phyloP scores from a whole-genome alignment of 2,329 filamentous ascomycete genomes.

The Paracorniculantispora psalliotae region DNA sequence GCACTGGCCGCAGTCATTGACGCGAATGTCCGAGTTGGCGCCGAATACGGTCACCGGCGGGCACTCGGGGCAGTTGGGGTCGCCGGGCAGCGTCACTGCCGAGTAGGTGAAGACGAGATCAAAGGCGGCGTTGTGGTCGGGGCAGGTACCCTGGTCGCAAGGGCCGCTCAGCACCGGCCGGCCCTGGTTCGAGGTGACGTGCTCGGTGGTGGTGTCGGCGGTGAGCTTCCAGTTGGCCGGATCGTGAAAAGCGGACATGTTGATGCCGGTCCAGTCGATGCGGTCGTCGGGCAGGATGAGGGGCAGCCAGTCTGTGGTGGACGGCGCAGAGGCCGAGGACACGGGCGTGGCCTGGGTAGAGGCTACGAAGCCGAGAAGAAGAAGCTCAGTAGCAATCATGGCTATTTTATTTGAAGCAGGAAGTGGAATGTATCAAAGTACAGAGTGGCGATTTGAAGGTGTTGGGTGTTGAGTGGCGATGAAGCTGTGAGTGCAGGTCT shows the following conservation, averaged over 20 bases:
- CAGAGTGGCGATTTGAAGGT: not conserved
- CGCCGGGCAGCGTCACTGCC: not conserved
- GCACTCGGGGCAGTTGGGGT: constrained; percentile 1
- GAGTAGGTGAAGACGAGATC: constrained; percentile 14
- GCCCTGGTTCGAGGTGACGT: not conserved
- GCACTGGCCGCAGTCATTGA: constrained; percentile 12
- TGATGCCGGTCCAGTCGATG: constrained; percentile 3
- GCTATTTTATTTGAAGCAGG: not conserved
- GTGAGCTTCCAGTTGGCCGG: not conserved
- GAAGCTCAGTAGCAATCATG: not conserved
- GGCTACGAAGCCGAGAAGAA: not conserved
- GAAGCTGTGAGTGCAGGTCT: no score
- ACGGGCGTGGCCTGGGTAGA: not conserved
- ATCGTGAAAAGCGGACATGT: not conserved
- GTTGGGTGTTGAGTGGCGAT: no score
- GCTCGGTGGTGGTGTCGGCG: not conserved
- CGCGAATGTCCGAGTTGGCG: constrained; percentile 7
- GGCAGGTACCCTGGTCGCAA: constrained; percentile 16
- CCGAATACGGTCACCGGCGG: constrained; percentile 10
- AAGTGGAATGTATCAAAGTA: no score
- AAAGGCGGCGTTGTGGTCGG: constrained; percentile 12
- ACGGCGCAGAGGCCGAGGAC: not conserved
- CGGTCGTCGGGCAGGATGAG: not conserved
- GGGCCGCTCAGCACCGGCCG: no score
- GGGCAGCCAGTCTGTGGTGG: not conserved